Evolutionary conservation across 2,329 filamentous ascomycete genomes (phyloP), one percentile per base, ranked within the genome.

Genomic region (Hypoxylon sp.): DNA sequence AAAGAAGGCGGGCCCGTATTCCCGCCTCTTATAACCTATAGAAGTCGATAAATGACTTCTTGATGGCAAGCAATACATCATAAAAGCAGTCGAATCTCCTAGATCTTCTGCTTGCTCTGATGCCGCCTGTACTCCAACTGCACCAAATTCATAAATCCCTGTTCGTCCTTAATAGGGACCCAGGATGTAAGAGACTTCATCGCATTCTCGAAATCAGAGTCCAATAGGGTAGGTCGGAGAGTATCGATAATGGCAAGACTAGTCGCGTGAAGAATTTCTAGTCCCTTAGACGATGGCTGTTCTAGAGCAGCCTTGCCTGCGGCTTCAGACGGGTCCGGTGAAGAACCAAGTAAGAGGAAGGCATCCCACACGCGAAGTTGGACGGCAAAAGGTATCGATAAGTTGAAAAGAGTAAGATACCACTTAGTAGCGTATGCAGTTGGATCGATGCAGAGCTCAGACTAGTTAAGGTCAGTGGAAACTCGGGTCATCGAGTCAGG

Each of bases 351-450:
- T 13, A 99, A 88, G 87, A 99, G 93, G 80, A 98, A 98, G 1
- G 98, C 92, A 77, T 99, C 96, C 96, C 96, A 99, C 14, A 99
- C 92, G 52, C 96, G 91, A 36, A 99, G 89, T 79, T 98, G 96
- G 2, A 95, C 94, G 0, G 93, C 87, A 75, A 98, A 99, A 0
- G 96, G 96, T 56, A 99, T 93, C 14, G 93, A 97, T 76, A 98
- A 91, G 80, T 98, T 98, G 86, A 99, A 99, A 7, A 99, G 85
- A 1, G 96, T 99, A 56, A 99, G 85, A 78, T 99, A 99, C 96
- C 96, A 99, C 57, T 94, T 87, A 3, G 95, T 98, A 32, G 94
- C 96, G 77, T 98, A 99, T n/a, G 94, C 91, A 1, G 94, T 97
- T 17, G 93, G 89, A 45, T 93, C 89, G 73, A 99, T 96, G 68